These are phyloP conservation scores for Beta corolliflora DNA, from an alignment of 179 eudicot species.

Conservation along the genomic window DNA sequence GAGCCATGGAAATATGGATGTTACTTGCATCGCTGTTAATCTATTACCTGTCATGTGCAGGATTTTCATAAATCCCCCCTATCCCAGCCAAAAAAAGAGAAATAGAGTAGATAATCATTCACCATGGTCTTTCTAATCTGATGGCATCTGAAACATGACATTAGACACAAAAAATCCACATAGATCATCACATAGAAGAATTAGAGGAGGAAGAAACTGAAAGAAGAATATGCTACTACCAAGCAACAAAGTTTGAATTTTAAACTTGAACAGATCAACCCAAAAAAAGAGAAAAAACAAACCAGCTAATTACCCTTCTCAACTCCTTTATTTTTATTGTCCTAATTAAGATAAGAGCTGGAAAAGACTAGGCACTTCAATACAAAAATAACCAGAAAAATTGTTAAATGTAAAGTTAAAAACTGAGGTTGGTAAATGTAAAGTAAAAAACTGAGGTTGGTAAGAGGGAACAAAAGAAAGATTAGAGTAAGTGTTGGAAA, in stretches of 20 bases:
- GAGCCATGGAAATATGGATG: too few species aligned
- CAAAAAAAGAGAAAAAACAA: not conserved
- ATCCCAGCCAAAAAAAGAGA: too few species aligned
- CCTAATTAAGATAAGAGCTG: not conserved
- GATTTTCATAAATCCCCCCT: too few species aligned
- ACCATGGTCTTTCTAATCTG: slow-evolving; percentile 50
- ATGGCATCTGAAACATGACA: slow-evolving; percentile 61
- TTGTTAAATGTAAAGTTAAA: too few species aligned
- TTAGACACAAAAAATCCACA: too few species aligned
- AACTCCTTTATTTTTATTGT: not conserved
- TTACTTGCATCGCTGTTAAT: too few species aligned
- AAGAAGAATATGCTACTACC: not conserved
- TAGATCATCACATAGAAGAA: not conserved
- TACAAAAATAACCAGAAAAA: not conserved
- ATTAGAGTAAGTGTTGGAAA: too few species aligned
- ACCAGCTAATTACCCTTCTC: not conserved
- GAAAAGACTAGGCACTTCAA: not conserved
- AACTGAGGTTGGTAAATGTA: too few species aligned
- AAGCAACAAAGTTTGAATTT: not conserved
- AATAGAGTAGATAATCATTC: too few species aligned
- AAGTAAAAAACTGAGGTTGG: too few species aligned
- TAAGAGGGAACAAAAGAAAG: too few species aligned
- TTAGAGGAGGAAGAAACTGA: not conserved
- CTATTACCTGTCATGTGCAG: too few species aligned
- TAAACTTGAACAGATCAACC: not conserved